phyloP scores from a whole-genome alignment of 2,329 filamentous ascomycete genomes.

The Pyrenochaeta sp. region DNA sequence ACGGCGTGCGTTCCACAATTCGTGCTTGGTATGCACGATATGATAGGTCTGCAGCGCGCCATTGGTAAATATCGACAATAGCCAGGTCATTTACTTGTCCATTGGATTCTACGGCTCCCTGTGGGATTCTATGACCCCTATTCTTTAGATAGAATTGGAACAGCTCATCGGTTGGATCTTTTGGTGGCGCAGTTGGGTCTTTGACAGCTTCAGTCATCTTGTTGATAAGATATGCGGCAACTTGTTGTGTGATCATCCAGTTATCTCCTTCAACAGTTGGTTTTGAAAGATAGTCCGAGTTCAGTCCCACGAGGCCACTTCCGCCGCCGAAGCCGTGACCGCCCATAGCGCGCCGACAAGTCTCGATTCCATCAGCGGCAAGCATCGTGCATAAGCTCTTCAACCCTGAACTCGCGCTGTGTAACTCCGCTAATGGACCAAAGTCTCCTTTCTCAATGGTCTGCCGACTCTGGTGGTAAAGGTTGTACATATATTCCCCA shows the following conservation, averaged over 20 bases:
- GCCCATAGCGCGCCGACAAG: conserved; percentile 62
- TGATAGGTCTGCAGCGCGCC: conserved; percentile 55
- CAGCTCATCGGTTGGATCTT: conserved; percentile 52
- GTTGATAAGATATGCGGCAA: conserved; percentile 61
- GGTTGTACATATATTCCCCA: conserved; percentile 59
- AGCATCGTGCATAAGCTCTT: conserved; percentile 64
- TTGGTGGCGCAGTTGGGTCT: conserved; percentile 39
- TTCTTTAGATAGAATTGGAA: conserved; percentile 53
- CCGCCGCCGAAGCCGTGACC: conserved; percentile 64
- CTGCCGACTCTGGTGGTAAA: conserved; percentile 57
- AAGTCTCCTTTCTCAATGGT: conserved; percentile 62
- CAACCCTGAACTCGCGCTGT: conserved; percentile 63
- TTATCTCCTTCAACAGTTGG: conserved; percentile 66
- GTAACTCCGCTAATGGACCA: conserved; percentile 59
- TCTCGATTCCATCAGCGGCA: conserved; percentile 64
- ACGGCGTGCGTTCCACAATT: conserved; percentile 56
- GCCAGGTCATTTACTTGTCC: conserved; percentile 48
- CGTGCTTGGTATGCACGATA: conserved; percentile 55
- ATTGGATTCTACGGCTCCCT: conserved; percentile 30
- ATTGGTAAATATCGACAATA: conserved; percentile 56
- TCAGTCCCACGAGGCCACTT: conserved; percentile 62
- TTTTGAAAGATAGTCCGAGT: conserved; percentile 62
- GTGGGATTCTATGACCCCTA: conserved; percentile 34
- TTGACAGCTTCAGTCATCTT: conserved; percentile 56
- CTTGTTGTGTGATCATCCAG: conserved; percentile 66